Evolutionary conservation across 352 stramenopile species (phyloP), one percentile per base, ranked within the genome.

Genomic region (Peronospora farinosa): DNA sequence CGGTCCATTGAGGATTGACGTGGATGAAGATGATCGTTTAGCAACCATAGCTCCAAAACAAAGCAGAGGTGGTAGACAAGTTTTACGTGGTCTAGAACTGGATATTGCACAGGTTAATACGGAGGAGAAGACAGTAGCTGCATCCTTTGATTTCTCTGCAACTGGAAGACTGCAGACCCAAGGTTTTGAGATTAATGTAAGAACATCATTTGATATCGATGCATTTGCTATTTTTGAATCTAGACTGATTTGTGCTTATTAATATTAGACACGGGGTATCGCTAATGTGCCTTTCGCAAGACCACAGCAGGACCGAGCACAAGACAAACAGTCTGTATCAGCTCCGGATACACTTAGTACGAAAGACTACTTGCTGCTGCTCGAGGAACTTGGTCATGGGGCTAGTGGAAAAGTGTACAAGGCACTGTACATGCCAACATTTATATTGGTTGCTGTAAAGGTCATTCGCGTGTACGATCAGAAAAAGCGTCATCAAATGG

Each of bases 331-430:
- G 43, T 17, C 27, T 10, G 46, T 59, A 7, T 44, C 58, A 10
- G 32, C 46, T 9, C 43, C 42, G 21, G 40, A 59, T 2, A 36
- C 62, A 1, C 50, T 80, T 16, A 71, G 70, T 30, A 86, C 78
- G 2, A 78, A 74, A 11, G 74, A 92, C 19, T 88, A 74, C 25
- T 57, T 92, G 37, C 40, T 92, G 1, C 21, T 88, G 9, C 42
- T 92, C 1, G 75, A 84, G 28, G 79, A 91, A 17, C 61, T 93
- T 16, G 82, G 82, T 0, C 79, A 89, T 51, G 88, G 88, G 35
- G 88, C 88, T 8, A 69, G 87, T 23, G 87, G 87, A 27, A 92
- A 91, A 52, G 88, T 97, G 7, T 86, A 88, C 62, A 92, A 94
- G 48, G 86, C 87, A 15, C 47, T 96, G 40, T 92, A 96, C 48